A percentile compares a stretch with the other conserved stretches of the same genome.
Conservation (phyloP, 2,329 filamentous ascomycete species). For the Trichoderma sp. region DNA sequence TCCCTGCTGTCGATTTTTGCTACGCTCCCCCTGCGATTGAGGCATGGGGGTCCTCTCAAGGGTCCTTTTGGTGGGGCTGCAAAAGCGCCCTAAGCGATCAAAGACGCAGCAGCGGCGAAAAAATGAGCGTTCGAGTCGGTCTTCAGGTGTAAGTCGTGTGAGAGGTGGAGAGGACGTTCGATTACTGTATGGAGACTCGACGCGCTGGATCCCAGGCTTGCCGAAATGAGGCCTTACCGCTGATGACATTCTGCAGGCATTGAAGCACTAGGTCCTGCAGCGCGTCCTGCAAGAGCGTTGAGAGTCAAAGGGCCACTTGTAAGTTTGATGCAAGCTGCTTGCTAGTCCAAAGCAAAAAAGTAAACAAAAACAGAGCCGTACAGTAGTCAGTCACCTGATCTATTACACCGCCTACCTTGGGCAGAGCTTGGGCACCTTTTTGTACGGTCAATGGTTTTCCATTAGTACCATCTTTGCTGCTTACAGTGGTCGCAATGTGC, state of each 20-base stretch:
- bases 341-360: background rate
- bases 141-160: slow-evolving; percentile 4
- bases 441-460: background rate
- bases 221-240: slow-evolving; percentile 3
- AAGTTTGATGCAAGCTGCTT: background rate
- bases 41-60: slow-evolving; percentile 4
- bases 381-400: background rate
- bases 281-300: background rate
- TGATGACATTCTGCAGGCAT: background rate
- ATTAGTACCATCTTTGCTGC: background rate
- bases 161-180: background rate
- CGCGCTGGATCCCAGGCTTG: background rate
- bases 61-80: background rate
- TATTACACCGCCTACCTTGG: background rate
- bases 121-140: background rate
- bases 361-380: background rate
- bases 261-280: background rate
- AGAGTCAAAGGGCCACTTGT: background rate
- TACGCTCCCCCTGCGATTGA: background rate
- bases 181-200: background rate
- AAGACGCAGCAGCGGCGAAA: background rate
- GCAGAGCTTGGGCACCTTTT: background rate
- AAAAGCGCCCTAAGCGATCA: slow-evolving; percentile 19
- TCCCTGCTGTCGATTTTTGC: slow-evolving; percentile 1
- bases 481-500: background rate